phyloP scores from a whole-genome alignment of 352 stramenopile species.

The Globisporangium lucens region DNA sequence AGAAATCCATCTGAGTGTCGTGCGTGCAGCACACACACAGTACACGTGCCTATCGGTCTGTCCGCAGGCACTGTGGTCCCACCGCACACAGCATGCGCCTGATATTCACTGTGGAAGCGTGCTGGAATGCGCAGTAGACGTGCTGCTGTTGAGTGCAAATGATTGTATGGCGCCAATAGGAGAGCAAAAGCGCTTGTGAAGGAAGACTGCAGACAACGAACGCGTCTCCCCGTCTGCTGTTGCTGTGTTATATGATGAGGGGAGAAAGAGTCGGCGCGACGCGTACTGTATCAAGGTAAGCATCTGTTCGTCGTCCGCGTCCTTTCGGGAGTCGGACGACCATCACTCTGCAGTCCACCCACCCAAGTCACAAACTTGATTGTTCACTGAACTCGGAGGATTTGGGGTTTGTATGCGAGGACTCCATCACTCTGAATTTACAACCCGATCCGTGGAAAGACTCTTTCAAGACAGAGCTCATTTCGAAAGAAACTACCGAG shows the following conservation, averaged over 20 bases:
- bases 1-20: not conserved
- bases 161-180: not conserved
- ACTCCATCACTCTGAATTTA: not conserved
- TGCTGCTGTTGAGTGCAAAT: not conserved
- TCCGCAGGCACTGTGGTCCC: not conserved
- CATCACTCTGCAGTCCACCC: not conserved
- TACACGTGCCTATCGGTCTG: not conserved
- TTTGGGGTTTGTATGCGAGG: not conserved
- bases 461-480: not conserved
- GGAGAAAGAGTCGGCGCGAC: not conserved
- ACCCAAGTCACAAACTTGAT: not conserved
- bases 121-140: not conserved
- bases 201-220: not conserved
- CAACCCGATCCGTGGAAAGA: not conserved
- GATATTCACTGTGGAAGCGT: not conserved
- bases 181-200: not conserved
- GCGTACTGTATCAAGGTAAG: no score
- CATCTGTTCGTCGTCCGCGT: not conserved
- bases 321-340: constrained; percentile 2
- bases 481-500: not conserved
- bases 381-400: not conserved
- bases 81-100: no score
- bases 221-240: not conserved
- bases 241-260: not conserved
- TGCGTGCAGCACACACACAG: not conserved